Base-by-base conservation (phyloP, 139 green algal species). In the Eudorina sp. region DNA sequence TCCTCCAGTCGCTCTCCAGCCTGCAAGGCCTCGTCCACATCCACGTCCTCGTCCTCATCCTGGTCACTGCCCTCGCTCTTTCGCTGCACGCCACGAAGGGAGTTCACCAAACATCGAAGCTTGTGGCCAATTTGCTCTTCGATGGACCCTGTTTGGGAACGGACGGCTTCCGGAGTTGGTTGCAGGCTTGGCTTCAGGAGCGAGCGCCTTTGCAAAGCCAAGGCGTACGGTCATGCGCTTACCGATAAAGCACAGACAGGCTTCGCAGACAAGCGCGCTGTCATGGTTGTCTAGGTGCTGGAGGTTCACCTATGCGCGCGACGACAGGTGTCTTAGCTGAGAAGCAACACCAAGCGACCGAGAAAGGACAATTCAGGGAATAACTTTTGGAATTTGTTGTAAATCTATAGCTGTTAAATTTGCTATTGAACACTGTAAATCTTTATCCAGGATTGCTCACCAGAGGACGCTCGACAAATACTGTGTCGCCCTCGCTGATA, bases 171-270 rank as follows among this genome's bases (percentile, higher is more conserved):
- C n/a, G n/a, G n/a, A n/a, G n/a, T n/a, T n/a, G 51, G 51, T 13
- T 58, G 51, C 16, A 13, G 51, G 51, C 51, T 25, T 58, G 51
- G 16, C 51, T 13, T 13, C 51, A 58, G 51, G 51, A 58, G 13
- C 51, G 51, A 16, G 51, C 51, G 51, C 13, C n/a, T n/a, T n/a
- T n/a, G 16, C 51, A 58, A 58, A 16, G 16, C 13, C 16, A 58
- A 58, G 51, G 51, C 51, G 51, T 16, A 16, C 51, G 18, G 18
- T 29, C n/a, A 4, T 43, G 25, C 53, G 34, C 84, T 46, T 60
- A 92, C 90, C 94, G 3, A 96, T 31, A 66, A 93, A 92, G 0
- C 84, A 70, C 45, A 96, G 93, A 89, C 94, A 96, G 51, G 90
- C 77, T 48, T 79, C 62, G 89, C 94, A 96, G 5, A 92, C 93